These are phyloP conservation scores for Neurospora tetraspora DNA, from an alignment of 495 filamentous ascomycete genomes.

Conservation along the genomic window DNA sequence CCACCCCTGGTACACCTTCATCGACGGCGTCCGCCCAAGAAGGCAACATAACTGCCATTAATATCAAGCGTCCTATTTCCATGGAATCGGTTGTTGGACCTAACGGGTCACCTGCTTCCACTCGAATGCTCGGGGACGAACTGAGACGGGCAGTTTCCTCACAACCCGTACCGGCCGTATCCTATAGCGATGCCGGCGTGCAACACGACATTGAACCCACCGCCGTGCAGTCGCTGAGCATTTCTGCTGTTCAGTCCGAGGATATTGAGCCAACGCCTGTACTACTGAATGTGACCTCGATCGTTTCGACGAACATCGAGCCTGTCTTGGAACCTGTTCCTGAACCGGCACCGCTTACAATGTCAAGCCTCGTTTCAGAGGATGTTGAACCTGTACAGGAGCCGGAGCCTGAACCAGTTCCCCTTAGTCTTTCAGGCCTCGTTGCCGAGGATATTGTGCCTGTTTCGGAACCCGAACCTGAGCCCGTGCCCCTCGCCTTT, in stretches of 20 bases:
- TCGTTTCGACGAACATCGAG: slow-evolving; percentile 15
- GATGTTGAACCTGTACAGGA: slow-evolving; percentile 18
- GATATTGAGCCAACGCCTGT: slow-evolving; percentile 12
- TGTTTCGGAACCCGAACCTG: slow-evolving; percentile 5
- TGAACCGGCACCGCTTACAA: slow-evolving; percentile 7
- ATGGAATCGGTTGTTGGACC: slow-evolving; percentile 27
- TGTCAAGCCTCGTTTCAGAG: slow-evolving; percentile 17
- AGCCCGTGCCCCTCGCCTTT: slow-evolving; percentile 6
- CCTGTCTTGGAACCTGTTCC: slow-evolving; percentile 13
- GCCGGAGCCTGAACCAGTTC: slow-evolving; percentile 9
- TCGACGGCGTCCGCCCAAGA: not conserved
- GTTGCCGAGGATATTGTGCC: slow-evolving; percentile 6
- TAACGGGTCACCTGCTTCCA: slow-evolving; percentile 12
- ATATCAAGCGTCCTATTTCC: slow-evolving; percentile 23
- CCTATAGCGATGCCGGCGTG: slow-evolving; percentile 31
- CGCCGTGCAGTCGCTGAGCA: slow-evolving; percentile 11
- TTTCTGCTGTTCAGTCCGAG: slow-evolving; percentile 21
- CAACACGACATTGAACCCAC: slow-evolving; percentile 28
- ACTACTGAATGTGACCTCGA: slow-evolving; percentile 9
- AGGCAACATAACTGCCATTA: not conserved
- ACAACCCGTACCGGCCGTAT: slow-evolving; percentile 16
- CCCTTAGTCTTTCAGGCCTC: slow-evolving; percentile 5
- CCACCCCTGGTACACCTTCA: not conserved
- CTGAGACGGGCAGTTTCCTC: slow-evolving; percentile 12
- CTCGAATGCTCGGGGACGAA: slow-evolving; percentile 22